These are phyloP conservation scores for Russula virescens DNA, from an alignment of 768 basidiomycete genomes.

Conservation along the genomic window DNA sequence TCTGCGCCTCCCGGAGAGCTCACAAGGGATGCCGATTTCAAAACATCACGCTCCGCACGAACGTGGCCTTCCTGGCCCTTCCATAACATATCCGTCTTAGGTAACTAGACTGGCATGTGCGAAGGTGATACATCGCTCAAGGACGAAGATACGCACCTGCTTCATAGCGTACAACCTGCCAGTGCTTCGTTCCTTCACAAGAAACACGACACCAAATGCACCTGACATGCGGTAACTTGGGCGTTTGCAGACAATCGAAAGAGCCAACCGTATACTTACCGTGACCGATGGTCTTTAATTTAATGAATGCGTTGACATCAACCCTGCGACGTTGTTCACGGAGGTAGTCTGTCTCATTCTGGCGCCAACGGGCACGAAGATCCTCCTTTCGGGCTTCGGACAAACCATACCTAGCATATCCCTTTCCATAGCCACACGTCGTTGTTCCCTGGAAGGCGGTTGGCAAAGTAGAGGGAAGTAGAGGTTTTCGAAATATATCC, in stretches of 20 bases:
- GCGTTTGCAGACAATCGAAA: slow-evolving; percentile 20
- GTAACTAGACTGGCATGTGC: slow-evolving; percentile 44
- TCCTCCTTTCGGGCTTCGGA: slow-evolving; percentile 63
- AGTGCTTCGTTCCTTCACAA: slow-evolving; percentile 76
- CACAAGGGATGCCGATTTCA: slow-evolving; percentile 83
- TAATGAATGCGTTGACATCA: slow-evolving; percentile 77
- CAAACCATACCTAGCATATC: slow-evolving; percentile 75
- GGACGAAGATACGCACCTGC: slow-evolving; percentile 49
- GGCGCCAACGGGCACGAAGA: slow-evolving; percentile 68
- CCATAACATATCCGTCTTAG: slow-evolving; percentile 88
- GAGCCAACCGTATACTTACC: slow-evolving; percentile 42
- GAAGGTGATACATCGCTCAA: slow-evolving; percentile 21
- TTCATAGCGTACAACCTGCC: slow-evolving; percentile 94
- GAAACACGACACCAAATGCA: slow-evolving; percentile 93
- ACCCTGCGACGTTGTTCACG: slow-evolving; percentile 80
- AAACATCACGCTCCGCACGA: slow-evolving; percentile 89
- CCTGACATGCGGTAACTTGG: slow-evolving; percentile 42
- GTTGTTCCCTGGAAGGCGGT: slow-evolving; percentile 78
- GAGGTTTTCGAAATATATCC: slow-evolving; percentile 90
- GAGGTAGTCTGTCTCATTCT: slow-evolving; percentile 88
- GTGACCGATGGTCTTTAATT: slow-evolving; percentile 92
- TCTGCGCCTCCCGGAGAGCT: slow-evolving; percentile 69
- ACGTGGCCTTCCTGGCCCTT: slow-evolving; percentile 98
- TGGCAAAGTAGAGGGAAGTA: slow-evolving; percentile 85
- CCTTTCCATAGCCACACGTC: slow-evolving; percentile 79